These are phyloP conservation scores for Hysterangium stoloniferum DNA, from an alignment of 768 basidiomycete genomes.

Conservation along the genomic window DNA sequence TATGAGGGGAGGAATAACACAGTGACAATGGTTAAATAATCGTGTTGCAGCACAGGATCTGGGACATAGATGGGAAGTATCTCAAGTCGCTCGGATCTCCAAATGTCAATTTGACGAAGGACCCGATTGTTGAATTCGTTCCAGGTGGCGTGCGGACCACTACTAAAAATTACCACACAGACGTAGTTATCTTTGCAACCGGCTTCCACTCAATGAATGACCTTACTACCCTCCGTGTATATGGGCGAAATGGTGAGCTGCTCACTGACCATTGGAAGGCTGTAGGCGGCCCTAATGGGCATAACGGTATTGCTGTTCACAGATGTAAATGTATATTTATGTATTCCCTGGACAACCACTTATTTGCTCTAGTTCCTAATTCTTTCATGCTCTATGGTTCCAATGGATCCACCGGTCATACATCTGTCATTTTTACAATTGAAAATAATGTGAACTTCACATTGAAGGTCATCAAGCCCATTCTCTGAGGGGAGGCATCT, in stretches of 20 bases:
- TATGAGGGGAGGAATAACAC: neutral
- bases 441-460: slow-evolving; percentile 7
- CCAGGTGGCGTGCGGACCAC: slow-evolving; percentile 12
- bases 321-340: neutral
- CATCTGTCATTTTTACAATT: too few relatives aligned
- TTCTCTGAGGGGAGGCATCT: slow-evolving; percentile 3
- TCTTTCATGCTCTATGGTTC: slow-evolving; percentile 17
- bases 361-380: slow-evolving; percentile 6
- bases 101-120: slow-evolving; percentile 15
- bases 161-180: slow-evolving; percentile 13
- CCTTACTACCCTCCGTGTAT: slow-evolving; percentile 7
- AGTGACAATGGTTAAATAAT: too few relatives aligned
- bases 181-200: slow-evolving; percentile 18
- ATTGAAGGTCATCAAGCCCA: slow-evolving; percentile 13
- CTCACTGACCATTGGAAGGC: slow-evolving; percentile 13
- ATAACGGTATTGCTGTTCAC: slow-evolving; percentile 4
- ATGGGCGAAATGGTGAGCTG: slow-evolving; percentile 11
- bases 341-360: neutral
- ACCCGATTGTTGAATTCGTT: slow-evolving; percentile 11
- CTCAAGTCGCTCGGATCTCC: slow-evolving; percentile 9
- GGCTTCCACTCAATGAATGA: slow-evolving; percentile 1
- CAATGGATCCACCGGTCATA: slow-evolving; percentile 18
- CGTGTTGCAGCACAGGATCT: slow-evolving; percentile 15
- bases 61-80: slow-evolving; percentile 15
- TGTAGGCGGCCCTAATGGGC: slow-evolving; percentile 12